Evolutionary conservation across 2,329 filamentous ascomycete genomes (phyloP), one percentile per base, ranked within the genome.

Genomic region (Colletotrichum melonis): DNA sequence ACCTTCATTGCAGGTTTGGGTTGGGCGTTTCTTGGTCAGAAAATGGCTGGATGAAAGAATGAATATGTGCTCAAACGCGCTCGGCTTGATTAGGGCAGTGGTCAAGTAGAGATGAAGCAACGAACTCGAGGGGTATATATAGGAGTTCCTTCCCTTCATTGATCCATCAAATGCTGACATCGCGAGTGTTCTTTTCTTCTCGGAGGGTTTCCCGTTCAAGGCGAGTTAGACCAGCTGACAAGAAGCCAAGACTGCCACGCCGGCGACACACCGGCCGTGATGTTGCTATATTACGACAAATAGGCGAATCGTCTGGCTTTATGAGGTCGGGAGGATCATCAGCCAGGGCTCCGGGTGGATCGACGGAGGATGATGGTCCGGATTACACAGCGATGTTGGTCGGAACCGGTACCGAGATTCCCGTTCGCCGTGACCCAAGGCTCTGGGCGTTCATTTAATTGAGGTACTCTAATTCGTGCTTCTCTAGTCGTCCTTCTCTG

Each of bases 1-100:
- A 73, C 67, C 76, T 82, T 82, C 81, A 82, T 82, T n/a, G 30
- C 75, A 24, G 49, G 46, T 26, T 19, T 28, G 65, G 5, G 56
- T 19, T 14, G 8, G 14, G 16, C 19, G 28, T 14, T 42, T 46
- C 4, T 28, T 16, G 28, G 63, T 28, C 49, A 19, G 24, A 56
- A 5, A 32, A 0, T 24, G 9, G 8, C 46, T 62, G 26, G n/a
- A 63, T 22, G 59, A 73, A 57, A 55, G 67, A 67, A 42, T 55
- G 59, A 57, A 64, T 56, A 63, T 68, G 24, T 63, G 46, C 66
- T 68, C 66, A 57, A 46, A 64, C 56, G 35, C 58, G 32, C 58
- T 69, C 49, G 62, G 7, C 14, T 28, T 52, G 58, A 63, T 55
- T 28, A 12, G 16, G 22, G 26, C 7, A 49, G 46, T 56, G 55